A percentile compares a stretch with the other conserved stretches of the same genome.
phyloP scores from a whole-genome alignment of 106 monocot species.

The Acorus gramineus region DNA sequence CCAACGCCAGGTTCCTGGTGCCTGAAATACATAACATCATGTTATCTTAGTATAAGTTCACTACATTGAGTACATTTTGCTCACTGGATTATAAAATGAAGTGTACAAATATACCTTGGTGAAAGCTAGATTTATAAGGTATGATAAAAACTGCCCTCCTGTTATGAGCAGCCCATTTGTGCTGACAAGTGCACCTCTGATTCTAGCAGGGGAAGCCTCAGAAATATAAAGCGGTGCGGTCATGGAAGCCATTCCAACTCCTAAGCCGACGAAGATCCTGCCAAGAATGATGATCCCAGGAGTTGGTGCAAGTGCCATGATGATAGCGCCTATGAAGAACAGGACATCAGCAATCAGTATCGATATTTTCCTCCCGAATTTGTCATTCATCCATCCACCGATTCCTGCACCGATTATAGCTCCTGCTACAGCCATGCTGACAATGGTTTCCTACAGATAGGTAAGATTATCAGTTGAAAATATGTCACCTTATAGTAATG shows the following conservation, averaged over 20 bases:
- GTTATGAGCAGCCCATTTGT: conserved; percentile 81
- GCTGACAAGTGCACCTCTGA: conserved; percentile 87
- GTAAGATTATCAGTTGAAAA: too few species aligned
- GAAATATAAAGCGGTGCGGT: conserved; percentile 93
- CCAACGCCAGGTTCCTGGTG: conserved; percentile 81
- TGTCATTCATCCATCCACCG: conserved; percentile 88
- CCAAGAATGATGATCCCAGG: conserved; percentile 68
- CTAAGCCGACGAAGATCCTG: conserved; percentile 81
- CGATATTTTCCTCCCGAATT: conserved; percentile 49
- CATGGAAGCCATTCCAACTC: conserved; percentile 96
- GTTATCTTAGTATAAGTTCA: not conserved
- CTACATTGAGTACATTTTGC: not conserved
- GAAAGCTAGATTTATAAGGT: conserved; percentile 91
- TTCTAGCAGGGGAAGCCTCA: conserved; percentile 81
- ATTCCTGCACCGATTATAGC: conserved; percentile 77
- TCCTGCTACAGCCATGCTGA: conserved; percentile 97
- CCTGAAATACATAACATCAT: conserved; percentile 15
- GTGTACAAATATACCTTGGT: conserved; percentile 32
- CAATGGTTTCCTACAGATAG: conserved; percentile 69
- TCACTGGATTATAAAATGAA: not conserved
- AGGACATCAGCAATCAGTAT: conserved; percentile 69
- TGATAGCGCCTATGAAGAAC: conserved; percentile 66
- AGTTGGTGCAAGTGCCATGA: conserved; percentile 67
- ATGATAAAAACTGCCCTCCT: conserved; percentile 80
- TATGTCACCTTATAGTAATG: too few species aligned